These are phyloP conservation scores for Trametes villosa DNA, from an alignment of 768 basidiomycete genomes.

Conservation along the genomic window DNA sequence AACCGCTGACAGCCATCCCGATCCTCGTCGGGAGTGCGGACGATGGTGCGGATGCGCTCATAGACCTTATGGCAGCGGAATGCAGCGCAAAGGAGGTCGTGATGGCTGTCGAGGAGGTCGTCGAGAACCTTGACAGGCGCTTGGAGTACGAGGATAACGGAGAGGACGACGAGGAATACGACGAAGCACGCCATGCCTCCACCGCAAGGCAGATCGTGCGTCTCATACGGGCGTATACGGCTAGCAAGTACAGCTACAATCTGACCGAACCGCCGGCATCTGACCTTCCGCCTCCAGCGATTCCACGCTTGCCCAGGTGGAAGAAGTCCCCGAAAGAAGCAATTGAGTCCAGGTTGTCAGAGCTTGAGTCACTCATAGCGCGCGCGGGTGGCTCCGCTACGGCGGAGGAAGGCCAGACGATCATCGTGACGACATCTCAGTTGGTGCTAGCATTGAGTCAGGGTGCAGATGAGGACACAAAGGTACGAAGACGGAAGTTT, in stretches of 20 bases:
- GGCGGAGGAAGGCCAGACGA: background rate
- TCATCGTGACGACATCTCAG: conserved; percentile 12
- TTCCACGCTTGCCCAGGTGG: conserved; percentile 29
- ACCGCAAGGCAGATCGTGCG: conserved; percentile 28
- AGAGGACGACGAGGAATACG: conserved; percentile 9
- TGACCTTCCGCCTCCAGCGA: conserved; percentile 18
- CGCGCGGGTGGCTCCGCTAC: conserved; percentile 13
- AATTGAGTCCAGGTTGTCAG: conserved; percentile 22
- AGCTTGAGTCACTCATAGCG: conserved; percentile 19
- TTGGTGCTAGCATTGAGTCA: background rate
- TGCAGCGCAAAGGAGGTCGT: conserved; percentile 47
- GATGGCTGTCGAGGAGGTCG: conserved; percentile 45
- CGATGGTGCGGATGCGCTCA: conserved; percentile 37
- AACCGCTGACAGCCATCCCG: conserved; percentile 45
- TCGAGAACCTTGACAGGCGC: conserved; percentile 37
- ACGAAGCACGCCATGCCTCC: too few relatives aligned
- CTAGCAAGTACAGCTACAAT: conserved; percentile 17
- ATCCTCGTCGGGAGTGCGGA: conserved; percentile 37
- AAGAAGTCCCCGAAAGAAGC: conserved; percentile 22
- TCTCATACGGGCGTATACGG: conserved; percentile 27
- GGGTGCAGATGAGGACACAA: conserved; percentile 6
- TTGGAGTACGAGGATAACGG: conserved; percentile 28
- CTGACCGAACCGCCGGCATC: background rate
- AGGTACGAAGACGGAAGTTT: background rate
- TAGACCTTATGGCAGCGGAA: conserved; percentile 36